phyloP scores from a whole-genome alignment of 495 filamentous ascomycete genomes.

The Penicillium antarcticum region DNA sequence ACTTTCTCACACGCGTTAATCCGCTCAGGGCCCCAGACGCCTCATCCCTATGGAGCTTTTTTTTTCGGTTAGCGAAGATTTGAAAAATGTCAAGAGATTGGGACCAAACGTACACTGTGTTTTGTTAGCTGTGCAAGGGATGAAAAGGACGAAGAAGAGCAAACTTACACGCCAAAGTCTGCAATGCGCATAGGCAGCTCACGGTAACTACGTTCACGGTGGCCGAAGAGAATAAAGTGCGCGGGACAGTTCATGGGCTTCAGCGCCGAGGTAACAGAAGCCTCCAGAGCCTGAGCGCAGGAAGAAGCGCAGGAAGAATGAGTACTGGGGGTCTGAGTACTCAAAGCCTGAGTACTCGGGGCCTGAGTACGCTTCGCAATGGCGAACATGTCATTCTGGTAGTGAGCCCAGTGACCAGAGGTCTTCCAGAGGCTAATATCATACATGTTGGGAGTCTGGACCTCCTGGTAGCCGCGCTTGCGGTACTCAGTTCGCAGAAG shows the following conservation, averaged over 20 bases:
- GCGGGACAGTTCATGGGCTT: constrained; percentile 99
- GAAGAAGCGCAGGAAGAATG: too few species aligned
- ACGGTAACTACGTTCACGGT: constrained; percentile 77
- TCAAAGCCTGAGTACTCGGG: too few species aligned
- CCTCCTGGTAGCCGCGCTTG: constrained; percentile 91
- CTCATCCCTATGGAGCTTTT: constrained; percentile 79
- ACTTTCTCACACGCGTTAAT: constrained; percentile 85
- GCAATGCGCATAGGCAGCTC: constrained; percentile 88
- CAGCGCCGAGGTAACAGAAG: too few species aligned
- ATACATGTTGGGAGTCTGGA: constrained; percentile 95
- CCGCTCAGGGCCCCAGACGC: constrained; percentile 88
- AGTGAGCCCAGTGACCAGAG: constrained; percentile 92
- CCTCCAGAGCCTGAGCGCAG: too few species aligned
- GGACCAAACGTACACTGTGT: too few species aligned
- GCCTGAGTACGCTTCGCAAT: too few species aligned
- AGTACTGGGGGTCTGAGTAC: too few species aligned
- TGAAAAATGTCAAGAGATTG: too few species aligned
- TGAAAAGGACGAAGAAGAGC: too few species aligned
- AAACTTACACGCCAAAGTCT: constrained; percentile 73
- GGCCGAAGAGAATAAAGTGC: constrained; percentile 73
- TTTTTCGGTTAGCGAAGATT: too few species aligned
- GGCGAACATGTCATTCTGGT: constrained; percentile 96
- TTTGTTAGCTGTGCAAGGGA: too few species aligned
- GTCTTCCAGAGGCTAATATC: constrained; percentile 87
- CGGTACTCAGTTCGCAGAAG: constrained; percentile 86